Conservation (phyloP, 140 eudicot genomes). For the Ambrosia hybrid region DNA sequence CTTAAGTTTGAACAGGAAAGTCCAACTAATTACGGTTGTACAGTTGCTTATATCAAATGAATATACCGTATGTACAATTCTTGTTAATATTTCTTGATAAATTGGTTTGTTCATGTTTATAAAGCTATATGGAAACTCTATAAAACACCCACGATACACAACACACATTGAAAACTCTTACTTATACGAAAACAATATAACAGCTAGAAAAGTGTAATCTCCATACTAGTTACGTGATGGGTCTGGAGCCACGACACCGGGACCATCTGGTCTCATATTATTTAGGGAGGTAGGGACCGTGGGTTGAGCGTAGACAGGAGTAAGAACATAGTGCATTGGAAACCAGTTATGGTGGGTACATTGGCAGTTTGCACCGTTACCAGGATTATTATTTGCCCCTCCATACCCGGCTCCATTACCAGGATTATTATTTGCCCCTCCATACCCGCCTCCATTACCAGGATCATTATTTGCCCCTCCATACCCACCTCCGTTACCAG, state of each 20-base stretch:
- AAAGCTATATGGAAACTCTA: slow-evolving; percentile 10
- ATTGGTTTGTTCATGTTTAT: background rate
- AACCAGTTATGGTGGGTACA: background rate
- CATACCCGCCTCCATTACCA: slow-evolving; percentile 20
- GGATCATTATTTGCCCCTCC: slow-evolving; percentile 10
- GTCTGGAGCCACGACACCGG: slow-evolving; percentile 9
- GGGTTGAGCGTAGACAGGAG: slow-evolving; percentile 1
- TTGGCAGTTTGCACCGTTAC: slow-evolving; percentile 6
- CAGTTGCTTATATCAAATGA: slow-evolving; percentile 81
- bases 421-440: slow-evolving; percentile 6
- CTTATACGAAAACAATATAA: slow-evolving; percentile 10
- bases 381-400: slow-evolving; percentile 5
- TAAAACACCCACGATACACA: background rate
- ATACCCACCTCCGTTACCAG: slow-evolving; percentile 17
- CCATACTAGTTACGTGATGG: slow-evolving; percentile 22
- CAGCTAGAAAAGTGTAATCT: slow-evolving; percentile 1
- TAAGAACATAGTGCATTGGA: slow-evolving; percentile 10
- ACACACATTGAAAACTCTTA: slow-evolving; percentile 5
- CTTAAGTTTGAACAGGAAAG: slow-evolving; percentile 88
- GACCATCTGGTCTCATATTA: background rate
- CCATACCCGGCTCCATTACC: slow-evolving; percentile 21
- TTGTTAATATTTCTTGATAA: background rate
- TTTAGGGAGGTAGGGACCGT: background rate
- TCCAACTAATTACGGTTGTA: slow-evolving; percentile 85
- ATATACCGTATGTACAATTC: slow-evolving; percentile 12